Evolutionary conservation across 441 rosid genomes (phyloP), one percentile per base, ranked within the genome.

Genomic region (Adansonia rubrostipa): DNA sequence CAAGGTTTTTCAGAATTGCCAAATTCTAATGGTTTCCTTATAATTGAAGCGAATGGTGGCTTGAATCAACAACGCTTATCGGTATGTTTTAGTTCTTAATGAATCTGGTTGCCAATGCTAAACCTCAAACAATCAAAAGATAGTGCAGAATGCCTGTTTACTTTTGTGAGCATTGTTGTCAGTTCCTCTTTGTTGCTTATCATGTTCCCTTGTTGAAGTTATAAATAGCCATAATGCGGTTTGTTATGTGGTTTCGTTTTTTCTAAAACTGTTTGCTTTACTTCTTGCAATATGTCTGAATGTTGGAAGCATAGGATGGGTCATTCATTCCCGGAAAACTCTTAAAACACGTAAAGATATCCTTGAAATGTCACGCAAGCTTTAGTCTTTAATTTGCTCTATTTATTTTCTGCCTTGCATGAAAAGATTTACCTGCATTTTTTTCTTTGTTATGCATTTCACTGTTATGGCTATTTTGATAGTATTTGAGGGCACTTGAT

Each of bases 51-150:
- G 3, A 94, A 94, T 84, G 98, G 98, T 13, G 99, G 99, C 58
- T 85, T 96, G 87, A 96, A 94, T 85, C 99, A 96, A 84, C 99
- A 94, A 83, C 98, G 99, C 73, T 82, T 93, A 78, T 94, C 99
- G 85, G 99, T 96, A 88, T 73, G 96, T 19, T 67, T 67, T 45
- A 44, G 20, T 60, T 60, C 66, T 57, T 58, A 54, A 19, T 65
- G 47, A 28, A 33, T 50, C 42, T 40, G 2, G 6, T 28, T 61
- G 61, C 71, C 54, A 33, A 42, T 42, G 65, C 2, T 74, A 22
- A 65, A 44, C 17, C 36, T 74, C 22, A 24, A 64, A 75, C 78
- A 65, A 74, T 8, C 22, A 47, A 58, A 73, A 63, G 6, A 45
- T 51, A 70, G 20, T 53, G 47, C 48, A 74, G 20, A 58, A 62